Base-by-base conservation (phyloP, 306 rosid species). In the Glycine tomentella region DNA sequence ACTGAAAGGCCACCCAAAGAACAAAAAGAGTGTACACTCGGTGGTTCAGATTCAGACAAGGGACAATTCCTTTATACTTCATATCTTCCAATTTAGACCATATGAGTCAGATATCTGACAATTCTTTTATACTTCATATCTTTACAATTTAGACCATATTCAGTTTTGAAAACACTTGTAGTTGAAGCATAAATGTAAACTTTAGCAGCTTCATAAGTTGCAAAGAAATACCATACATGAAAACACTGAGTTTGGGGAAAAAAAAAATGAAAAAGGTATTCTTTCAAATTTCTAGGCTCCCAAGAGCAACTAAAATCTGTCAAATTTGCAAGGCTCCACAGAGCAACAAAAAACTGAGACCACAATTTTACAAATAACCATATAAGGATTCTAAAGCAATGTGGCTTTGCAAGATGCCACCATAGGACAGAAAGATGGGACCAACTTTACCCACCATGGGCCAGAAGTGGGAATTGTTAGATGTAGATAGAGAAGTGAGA, bases 361-460 rank as follows among this genome's bases (percentile, higher is more conserved):
- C 76, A 80, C 72, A 75, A 53, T 42, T 65, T 78, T 65, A 36
- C 76, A 59, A 64, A 58, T 53, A 79, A 75, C 62, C 68, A 66
- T 52, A 53, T 8, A 31, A 38, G 65, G 76, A 73, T 73, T 76
- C 57, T 75, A 76, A 71, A 63, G 70, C 77, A 81, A 63, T 57
- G 52, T 5, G 5, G 6, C 83, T 78, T 81, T 50, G 64, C 76
- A 64, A 68, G 79, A 86, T 77, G 85, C 86, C 38, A 95, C 99
- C 99, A 83, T 64, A 2, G 58, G 59, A 76, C 45, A 49, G 48
- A 71, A 46, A 72, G 34, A 50, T 9, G 74, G 86, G 81, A 76
- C 82, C 89, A 72, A 75, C 69, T 83, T 49, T 51, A 51, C 42
- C 69, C 48, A 56, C 70, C 16, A 49, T 57, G 61, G 66, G 33